A percentile compares a stretch with the other conserved stretches of the same genome.
phyloP scores from a whole-genome alignment of 2,329 filamentous ascomycete species.

The Exophiala lecanii-corni region DNA sequence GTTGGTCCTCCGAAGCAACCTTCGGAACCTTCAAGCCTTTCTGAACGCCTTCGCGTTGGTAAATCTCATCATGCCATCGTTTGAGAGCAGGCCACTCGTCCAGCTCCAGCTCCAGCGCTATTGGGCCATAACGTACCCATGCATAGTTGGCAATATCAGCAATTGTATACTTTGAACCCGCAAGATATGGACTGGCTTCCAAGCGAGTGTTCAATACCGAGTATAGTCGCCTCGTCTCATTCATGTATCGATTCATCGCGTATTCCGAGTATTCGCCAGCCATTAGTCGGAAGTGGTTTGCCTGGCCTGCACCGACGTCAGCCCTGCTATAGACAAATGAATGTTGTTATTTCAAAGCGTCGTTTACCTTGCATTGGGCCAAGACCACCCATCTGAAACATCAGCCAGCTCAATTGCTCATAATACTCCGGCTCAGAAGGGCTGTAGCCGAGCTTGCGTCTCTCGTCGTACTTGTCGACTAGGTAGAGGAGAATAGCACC shows the following conservation, averaged over 20 bases:
- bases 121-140: slow-evolving; percentile 35
- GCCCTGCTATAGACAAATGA: too few species aligned
- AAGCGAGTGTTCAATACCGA: slow-evolving; percentile 43
- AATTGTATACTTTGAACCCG: slow-evolving; percentile 44
- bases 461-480: slow-evolving; percentile 40
- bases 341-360: too few species aligned
- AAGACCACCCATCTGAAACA: slow-evolving; percentile 41
- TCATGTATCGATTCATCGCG: slow-evolving; percentile 44
- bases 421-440: slow-evolving; percentile 35
- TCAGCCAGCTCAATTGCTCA: slow-evolving; percentile 43
- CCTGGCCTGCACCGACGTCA: too few species aligned
- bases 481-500: slow-evolving; percentile 46
- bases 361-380: slow-evolving; percentile 37
- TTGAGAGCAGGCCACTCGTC: slow-evolving; percentile 31
- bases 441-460: slow-evolving; percentile 40
- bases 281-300: slow-evolving; percentile 45
- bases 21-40: slow-evolving; percentile 13
- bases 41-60: slow-evolving; percentile 29
- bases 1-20: too few species aligned
- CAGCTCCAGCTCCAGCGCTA: slow-evolving; percentile 30
- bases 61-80: slow-evolving; percentile 31
- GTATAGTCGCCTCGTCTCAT: slow-evolving; percentile 47
- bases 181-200: slow-evolving; percentile 39
- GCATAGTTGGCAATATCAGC: slow-evolving; percentile 45
- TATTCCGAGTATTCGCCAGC: slow-evolving; percentile 41